phyloP scores from a whole-genome alignment of 257 asterid species.

The Solanum rostratum region DNA sequence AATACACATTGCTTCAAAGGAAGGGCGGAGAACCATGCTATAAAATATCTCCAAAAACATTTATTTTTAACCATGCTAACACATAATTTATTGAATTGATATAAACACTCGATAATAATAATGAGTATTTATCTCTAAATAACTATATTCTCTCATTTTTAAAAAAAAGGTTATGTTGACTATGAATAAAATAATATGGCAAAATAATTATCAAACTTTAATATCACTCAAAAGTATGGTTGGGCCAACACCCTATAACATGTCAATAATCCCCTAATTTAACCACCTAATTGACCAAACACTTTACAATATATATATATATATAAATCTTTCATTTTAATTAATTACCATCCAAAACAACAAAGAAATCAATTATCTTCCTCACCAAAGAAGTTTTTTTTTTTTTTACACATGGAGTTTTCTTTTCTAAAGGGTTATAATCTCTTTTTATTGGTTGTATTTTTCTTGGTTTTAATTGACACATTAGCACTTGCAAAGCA shows the following conservation, averaged over 20 bases:
- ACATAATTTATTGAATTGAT: too few species aligned
- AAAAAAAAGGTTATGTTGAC: not conserved
- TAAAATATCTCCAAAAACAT: not conserved
- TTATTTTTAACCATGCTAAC: too few species aligned
- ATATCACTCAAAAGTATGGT: conserved; percentile 33
- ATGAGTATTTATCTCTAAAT: not conserved
- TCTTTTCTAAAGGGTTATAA: not conserved
- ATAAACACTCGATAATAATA: accelerated
- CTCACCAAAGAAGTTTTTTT: not conserved
- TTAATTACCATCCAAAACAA: not conserved
- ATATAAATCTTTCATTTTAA: not conserved
- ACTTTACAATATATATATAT: not conserved
- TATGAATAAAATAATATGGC: not conserved
- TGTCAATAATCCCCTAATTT: conserved; percentile 1
- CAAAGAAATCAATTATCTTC: not conserved
- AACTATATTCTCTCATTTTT: too few species aligned
- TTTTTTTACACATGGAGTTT: conserved; percentile 17
- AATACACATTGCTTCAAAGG: not conserved
- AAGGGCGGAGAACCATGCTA: not conserved
- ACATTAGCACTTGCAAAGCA: conserved; percentile 18
- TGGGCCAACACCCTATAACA: conserved; percentile 13
- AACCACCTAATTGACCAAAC: conserved; percentile 17
- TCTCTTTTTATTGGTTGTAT: not conserved
- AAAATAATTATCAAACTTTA: conserved; percentile 20
- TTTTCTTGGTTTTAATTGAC: conserved; percentile 14